These are phyloP conservation scores for Lodderomyces theae DNA, from an alignment of 1,139 yeast genomes.

Conservation along the genomic window DNA sequence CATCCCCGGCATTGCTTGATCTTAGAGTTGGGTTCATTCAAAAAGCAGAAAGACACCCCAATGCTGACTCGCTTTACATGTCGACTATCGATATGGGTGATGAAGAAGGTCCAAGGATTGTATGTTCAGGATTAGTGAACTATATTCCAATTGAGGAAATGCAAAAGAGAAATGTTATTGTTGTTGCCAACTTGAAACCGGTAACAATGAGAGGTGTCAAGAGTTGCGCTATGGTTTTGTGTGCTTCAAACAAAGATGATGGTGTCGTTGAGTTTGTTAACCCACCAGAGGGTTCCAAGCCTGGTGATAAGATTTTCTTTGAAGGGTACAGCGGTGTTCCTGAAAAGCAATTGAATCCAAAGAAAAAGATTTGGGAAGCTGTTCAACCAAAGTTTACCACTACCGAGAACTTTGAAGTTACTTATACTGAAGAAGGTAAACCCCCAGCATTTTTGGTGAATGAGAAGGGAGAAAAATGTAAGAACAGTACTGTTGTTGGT, in stretches of 20 bases:
- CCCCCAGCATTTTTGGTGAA: conserved; percentile 76
- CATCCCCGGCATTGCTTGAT: conserved; percentile 82
- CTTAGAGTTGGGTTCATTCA: conserved; percentile 95
- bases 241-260: conserved; percentile 68
- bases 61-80: conserved; percentile 93
- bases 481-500: conserved; percentile 60
- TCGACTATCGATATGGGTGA: conserved; percentile 97
- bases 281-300: conserved; percentile 91
- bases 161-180: conserved; percentile 48
- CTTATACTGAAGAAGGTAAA: conserved; percentile 80
- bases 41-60: conserved; percentile 95
- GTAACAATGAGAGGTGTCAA: conserved; percentile 81
- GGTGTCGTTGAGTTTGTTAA: conserved; percentile 82
- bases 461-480: conserved; percentile 69
- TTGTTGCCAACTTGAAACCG: conserved; percentile 62
- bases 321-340: conserved; percentile 88
- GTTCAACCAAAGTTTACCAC: conserved; percentile 90
- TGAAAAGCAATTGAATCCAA: conserved; percentile 91
- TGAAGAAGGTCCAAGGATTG: conserved; percentile 95
- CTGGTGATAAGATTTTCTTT: conserved; percentile 96
- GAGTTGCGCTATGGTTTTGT: conserved; percentile 94
- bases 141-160: conserved; percentile 47
- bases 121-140: conserved; percentile 82
- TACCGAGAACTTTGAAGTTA: conserved; percentile 68
- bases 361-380: conserved; percentile 97